Conservation (phyloP, 129 eudicot genomes). For the Erigeron canadensis region DNA sequence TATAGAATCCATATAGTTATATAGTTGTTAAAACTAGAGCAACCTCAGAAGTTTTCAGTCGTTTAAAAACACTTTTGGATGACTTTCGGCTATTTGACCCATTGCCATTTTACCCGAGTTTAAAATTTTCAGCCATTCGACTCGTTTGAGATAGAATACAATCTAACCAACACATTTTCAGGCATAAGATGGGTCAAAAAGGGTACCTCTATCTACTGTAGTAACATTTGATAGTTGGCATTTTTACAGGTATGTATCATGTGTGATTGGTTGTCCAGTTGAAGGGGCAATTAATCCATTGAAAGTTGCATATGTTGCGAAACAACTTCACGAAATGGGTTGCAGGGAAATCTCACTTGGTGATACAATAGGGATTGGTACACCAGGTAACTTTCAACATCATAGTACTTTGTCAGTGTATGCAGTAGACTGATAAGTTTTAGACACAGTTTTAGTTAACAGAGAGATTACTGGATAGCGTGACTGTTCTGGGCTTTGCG, state of each 20-base stretch:
- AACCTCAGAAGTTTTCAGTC: background rate
- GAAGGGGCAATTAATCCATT: conserved; percentile 79
- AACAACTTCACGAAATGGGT: conserved; percentile 87
- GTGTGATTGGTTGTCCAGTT: conserved; percentile 92
- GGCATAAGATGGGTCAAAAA: background rate
- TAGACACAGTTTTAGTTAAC: background rate
- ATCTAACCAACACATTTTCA: background rate
- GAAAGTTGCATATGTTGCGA: conserved; percentile 86
- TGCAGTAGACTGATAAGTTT: background rate
- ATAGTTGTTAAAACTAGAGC: background rate
- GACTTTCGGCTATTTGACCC: background rate
- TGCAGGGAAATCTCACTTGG: conserved; percentile 93
- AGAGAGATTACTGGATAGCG: background rate
- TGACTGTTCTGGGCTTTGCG: no score
- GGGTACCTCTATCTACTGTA: background rate
- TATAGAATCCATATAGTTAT: background rate
- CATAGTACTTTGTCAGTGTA: background rate
- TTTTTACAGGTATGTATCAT: conserved; percentile 73
- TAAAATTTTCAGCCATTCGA: background rate
- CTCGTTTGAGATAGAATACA: background rate
- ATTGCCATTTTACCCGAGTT: background rate
- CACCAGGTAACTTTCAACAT: conserved; percentile 61
- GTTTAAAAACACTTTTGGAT: background rate
- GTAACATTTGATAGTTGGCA: background rate
- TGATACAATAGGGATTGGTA: conserved; percentile 87